Evolutionary conservation across 495 filamentous ascomycete genomes (phyloP), one percentile per base, ranked within the genome.

Genomic region (Hypoxylon intermedium): DNA sequence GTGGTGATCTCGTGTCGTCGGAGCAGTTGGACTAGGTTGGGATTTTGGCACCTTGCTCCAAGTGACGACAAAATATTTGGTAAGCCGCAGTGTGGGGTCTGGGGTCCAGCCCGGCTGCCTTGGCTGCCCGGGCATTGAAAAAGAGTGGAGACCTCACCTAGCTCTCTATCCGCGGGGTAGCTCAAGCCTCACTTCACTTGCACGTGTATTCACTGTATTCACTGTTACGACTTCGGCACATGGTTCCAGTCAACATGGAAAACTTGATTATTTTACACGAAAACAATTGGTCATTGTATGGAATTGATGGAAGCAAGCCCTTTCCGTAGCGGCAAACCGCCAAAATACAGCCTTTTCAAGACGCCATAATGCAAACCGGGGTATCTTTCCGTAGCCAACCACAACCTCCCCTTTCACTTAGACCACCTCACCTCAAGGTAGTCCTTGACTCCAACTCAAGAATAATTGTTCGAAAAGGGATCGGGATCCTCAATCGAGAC

Each of bases 351-450:
- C 53, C 38, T 65, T 59, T 69, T 62, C 43, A 42, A 69, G 66
- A 57, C 67, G 65, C 37, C 38, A 40, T 24, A 57, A 57, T 58
- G 49, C 67, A 64, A 58, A 52, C 45, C 9, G 30, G 57, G 67
- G 69, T 69, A 68, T 68, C 70, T 67, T n/a, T 56, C 56, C 56
- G 21, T 60, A 48, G 24, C 4, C 24, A 40, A 12, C 46, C 9
- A 30, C 42, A 7, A 41, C 21, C 16, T 26, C 42, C 11, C 30
- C 31, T 38, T 34, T 12, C 40, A 19, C 38, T 15, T 46, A n/a
- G n/a, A 30, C 24, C 40, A 40, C 20, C 6, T 45, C 3, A 45
- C 24, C 12, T 34, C 31, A 38, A 11, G 19, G 28, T 18, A 40
- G 9, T 43, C 43, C n/a, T 26, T 4, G 24, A 26, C 7, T 26